Base-by-base conservation (phyloP, 2,329 filamentous ascomycete genomes). In the Colletotrichum sp. region DNA sequence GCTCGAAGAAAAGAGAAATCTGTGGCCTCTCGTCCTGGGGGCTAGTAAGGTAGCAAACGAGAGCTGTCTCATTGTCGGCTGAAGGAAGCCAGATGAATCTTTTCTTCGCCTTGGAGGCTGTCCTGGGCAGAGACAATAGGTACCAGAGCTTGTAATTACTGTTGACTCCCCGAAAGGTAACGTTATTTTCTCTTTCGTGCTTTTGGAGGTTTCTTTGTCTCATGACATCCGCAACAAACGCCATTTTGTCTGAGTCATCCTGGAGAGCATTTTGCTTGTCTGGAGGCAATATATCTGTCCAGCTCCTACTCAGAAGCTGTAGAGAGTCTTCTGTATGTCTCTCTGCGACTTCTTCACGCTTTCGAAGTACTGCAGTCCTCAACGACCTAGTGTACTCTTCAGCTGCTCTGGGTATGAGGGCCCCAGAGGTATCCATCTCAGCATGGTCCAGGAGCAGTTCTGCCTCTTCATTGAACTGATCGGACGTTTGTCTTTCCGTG, bases 361-460 rank as follows among this genome's bases (percentile, higher is more conserved):
- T 57, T 3, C 24, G 52, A 13, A 3, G 21, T 57, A 0, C 18
- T 10, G 3, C 39, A 0, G 3, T 49, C 18, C 39, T n/a, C 3
- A 49, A 2, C 3, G 0, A 28, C 24, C 8, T 57, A 0, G 52
- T 57, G 21, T 57, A 57, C 2, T 3, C 52, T 0, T 57, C 13
- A 15, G 52, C 52, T 28, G 52, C 52, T 28, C 24, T 57, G 7
- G 52, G 3, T 8, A 57, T 28, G 52, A 57, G 21, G 1, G 52
- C 52, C 1, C 21, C 52, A 3, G 52, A 57, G 1, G 52, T 28
- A 57, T 57, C 52, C 13, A 2, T 28, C 52, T 57, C 52, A 8
- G 8, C 0, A 8, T 0, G 52, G 0, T 57, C 52, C 0, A 18
- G 21, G 24, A 57, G 21, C 0, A 0, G 0, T 8, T 39, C 62